Base-by-base conservation (phyloP, 169 alveolate genomes). In the Eimeria tenella region DNA sequence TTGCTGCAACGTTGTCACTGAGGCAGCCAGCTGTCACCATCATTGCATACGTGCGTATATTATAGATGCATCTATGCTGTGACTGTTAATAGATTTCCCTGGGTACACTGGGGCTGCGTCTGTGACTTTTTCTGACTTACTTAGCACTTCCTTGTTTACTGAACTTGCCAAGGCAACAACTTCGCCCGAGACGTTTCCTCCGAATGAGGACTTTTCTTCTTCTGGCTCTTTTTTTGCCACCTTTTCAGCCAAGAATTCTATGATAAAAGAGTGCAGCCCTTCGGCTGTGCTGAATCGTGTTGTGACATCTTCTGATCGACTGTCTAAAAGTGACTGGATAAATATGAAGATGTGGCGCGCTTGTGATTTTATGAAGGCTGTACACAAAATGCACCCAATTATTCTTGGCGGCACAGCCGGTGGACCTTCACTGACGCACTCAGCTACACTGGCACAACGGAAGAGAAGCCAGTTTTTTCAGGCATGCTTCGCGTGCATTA, bases 321-420 rank as follows among this genome's bases (percentile, higher is more conserved):
- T 84, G 4, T 84, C 81, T 4, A 84, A 77, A 1, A 31, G 81
- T 13, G 91, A 84, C 55, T 84, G 91, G 17, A 62, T 62, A 6
- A 5, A 17, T 8, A 84, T 42, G 70, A 60, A 84, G 53, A 84
- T 70, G 5, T 84, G 91, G 63, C 79, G 91, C 7, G 91, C 91
- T n/a, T 62, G 75, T 4, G 77, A 11, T 42, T 62, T 52, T 6
- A 84, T 52, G 63, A 84, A 84, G 62, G 91, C 91, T 84, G 75
- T 50, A 58, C 68, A 10, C 11, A 58, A 58, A 58, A 58, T 58
- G 68, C 42, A 31, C 42, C 42, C 42, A 31, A 31, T 31, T 31
- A 31, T 31, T 31, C 4, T 2, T 31, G 42, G 42, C 42, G 42
- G 42, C 42, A 31, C 42, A 31, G 0, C 42, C 42, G 42, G 42